A percentile compares a stretch with the other conserved stretches of the same genome.
Evolutionary conservation across 2,329 filamentous ascomycete species (phyloP).

Genomic region (Trichoderma sp.): DNA sequence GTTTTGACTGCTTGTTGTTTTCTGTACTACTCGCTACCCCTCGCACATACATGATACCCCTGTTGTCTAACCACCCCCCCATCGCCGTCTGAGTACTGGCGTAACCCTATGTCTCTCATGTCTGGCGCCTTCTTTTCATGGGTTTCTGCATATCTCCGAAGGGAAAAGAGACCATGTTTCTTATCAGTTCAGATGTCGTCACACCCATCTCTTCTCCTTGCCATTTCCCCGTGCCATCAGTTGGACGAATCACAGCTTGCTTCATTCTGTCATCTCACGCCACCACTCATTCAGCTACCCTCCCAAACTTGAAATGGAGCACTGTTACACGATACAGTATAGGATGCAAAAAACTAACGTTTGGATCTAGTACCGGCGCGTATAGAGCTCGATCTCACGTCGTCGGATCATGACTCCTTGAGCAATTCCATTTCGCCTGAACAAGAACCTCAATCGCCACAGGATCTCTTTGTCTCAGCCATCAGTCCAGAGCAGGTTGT

Average conservation of each 20-base stretch:
- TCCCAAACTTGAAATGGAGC: not conserved
- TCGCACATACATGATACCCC: not conserved
- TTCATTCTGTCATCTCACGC: not conserved
- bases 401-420: constrained; percentile 17
- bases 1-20: not conserved
- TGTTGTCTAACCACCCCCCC: not conserved
- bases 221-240: not conserved
- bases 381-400: constrained; percentile 22
- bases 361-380: constrained; percentile 26
- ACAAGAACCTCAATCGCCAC: constrained; percentile 22
- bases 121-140: not conserved
- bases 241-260: not conserved
- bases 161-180: not conserved
- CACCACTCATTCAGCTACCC: not conserved
- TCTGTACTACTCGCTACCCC: not conserved
- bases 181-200: not conserved
- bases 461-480: constrained; percentile 21
- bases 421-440: not conserved
- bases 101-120: not conserved
- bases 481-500: constrained; percentile 2
- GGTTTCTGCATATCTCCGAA: not conserved
- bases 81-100: not conserved
- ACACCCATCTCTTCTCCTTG: not conserved
- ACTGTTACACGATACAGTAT: constrained; percentile 28
- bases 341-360: constrained; percentile 29